Evolutionary conservation across 768 basidiomycete species (phyloP).

Genomic region (Tulasnella sp.): DNA sequence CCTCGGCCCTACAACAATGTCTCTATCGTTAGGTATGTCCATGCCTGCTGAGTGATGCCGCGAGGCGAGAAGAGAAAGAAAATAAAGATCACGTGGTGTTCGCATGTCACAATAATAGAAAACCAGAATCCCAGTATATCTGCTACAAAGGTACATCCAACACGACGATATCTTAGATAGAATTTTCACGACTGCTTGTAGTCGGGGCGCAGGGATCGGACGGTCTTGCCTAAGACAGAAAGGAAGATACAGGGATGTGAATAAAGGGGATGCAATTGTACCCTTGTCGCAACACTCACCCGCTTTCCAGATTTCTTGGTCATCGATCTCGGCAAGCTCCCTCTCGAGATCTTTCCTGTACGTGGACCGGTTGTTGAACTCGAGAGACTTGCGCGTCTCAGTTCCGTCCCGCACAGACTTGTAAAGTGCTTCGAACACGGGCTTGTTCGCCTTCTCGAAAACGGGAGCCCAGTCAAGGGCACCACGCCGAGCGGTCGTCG

Average conservation of each 20-base stretch:
- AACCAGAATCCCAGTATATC: too few relatives aligned
- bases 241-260: not conserved
- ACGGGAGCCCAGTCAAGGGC: slow-evolving; percentile 98
- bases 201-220: slow-evolving; percentile 80
- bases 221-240: slow-evolving; percentile 56
- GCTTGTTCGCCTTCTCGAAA: slow-evolving; percentile 88
- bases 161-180: not conserved
- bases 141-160: not conserved
- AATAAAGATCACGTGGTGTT: too few relatives aligned
- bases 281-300: slow-evolving; percentile 40
- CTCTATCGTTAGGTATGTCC: too few relatives aligned
- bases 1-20: too few relatives aligned
- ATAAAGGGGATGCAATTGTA: slow-evolving; percentile 17
- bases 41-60: too few relatives aligned
- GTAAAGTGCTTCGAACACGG: slow-evolving; percentile 92
- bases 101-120: too few relatives aligned
- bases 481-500: slow-evolving; percentile 96
- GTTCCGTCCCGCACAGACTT: slow-evolving; percentile 89
- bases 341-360: slow-evolving; percentile 88
- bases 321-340: slow-evolving; percentile 89
- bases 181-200: slow-evolving; percentile 36
- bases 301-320: slow-evolving; percentile 98
- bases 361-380: slow-evolving; percentile 86
- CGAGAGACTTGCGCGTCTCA: slow-evolving; percentile 93
- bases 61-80: too few relatives aligned